Conservation (phyloP, 805 yeast species). For the Cyberlindnera xylosilytica region DNA sequence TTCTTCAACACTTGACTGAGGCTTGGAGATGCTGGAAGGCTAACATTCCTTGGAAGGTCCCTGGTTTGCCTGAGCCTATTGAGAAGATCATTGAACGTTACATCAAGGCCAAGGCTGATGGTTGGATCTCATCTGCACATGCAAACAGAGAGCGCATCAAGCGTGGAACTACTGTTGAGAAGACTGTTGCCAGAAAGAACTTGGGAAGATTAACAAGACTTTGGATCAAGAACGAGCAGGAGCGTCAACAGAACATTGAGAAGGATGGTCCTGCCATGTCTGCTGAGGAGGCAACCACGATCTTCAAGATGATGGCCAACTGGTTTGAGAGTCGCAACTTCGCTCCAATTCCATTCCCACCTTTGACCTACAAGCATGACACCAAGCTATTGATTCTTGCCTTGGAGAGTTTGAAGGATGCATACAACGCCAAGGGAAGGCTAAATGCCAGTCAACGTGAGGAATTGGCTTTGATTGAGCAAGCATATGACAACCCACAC, state of each 20-base stretch:
- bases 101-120: slow-evolving; percentile 92
- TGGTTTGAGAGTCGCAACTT: slow-evolving; percentile 88
- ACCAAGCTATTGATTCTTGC: slow-evolving; percentile 88
- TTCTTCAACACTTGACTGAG: slow-evolving; percentile 90
- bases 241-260: slow-evolving; percentile 74
- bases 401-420: slow-evolving; percentile 80
- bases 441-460: slow-evolving; percentile 86
- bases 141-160: slow-evolving; percentile 85
- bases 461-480: slow-evolving; percentile 89
- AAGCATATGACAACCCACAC: slow-evolving; percentile 96
- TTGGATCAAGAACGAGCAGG: slow-evolving; percentile 92
- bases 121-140: slow-evolving; percentile 93
- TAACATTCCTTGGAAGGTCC: slow-evolving; percentile 95
- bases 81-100: slow-evolving; percentile 84
- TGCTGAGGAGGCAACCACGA: slow-evolving; percentile 83
- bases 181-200: slow-evolving; percentile 90
- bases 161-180: slow-evolving; percentile 90
- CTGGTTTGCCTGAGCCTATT: slow-evolving; percentile 91
- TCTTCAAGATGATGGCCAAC: slow-evolving; percentile 82
- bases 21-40: slow-evolving; percentile 99
- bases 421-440: slow-evolving; percentile 70
- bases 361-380: slow-evolving; percentile 86
- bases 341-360: slow-evolving; percentile 91
- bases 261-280: slow-evolving; percentile 84
- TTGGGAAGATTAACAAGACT: slow-evolving; percentile 86